Conservation (phyloP, 805 yeast species). For the Teunomyces cretensis region DNA sequence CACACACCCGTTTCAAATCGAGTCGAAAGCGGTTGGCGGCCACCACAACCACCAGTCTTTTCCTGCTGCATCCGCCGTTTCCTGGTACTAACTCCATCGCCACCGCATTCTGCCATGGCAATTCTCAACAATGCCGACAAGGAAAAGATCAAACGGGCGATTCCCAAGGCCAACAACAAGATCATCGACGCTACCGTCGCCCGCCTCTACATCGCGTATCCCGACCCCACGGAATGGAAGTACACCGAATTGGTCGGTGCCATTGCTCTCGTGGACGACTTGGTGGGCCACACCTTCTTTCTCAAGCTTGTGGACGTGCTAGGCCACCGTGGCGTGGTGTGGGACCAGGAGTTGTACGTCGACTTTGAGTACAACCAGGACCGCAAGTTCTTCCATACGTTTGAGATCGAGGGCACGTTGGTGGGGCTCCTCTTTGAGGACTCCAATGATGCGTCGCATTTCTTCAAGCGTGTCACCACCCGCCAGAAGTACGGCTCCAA, state of each 20-base stretch:
- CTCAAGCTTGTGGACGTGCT: slow-evolving; percentile 82
- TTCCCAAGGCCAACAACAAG: slow-evolving; percentile 87
- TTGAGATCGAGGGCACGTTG: slow-evolving; percentile 87
- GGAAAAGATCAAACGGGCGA: slow-evolving; percentile 82
- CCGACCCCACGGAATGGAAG: slow-evolving; percentile 76
- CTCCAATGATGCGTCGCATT: slow-evolving; percentile 81
- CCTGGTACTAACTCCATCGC: no score
- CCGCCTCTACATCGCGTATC: slow-evolving; percentile 84
- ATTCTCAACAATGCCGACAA: slow-evolving; percentile 58
- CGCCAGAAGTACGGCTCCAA: slow-evolving; percentile 84
- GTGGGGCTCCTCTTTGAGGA: slow-evolving; percentile 90
- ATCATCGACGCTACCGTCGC: slow-evolving; percentile 90
- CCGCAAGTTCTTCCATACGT: slow-evolving; percentile 90
- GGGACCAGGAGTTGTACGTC: slow-evolving; percentile 96
- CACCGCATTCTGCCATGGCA: slow-evolving; percentile 24
- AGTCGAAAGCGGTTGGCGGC: neutral
- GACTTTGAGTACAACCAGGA: slow-evolving; percentile 91
- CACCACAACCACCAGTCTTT: neutral
- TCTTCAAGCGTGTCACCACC: slow-evolving; percentile 70
- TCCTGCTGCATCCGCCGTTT: no score
- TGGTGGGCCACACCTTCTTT: slow-evolving; percentile 92
- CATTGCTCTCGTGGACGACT: slow-evolving; percentile 79
- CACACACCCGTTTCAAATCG: neutral
- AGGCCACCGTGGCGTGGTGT: slow-evolving; percentile 82
- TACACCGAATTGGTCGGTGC: slow-evolving; percentile 92